These are phyloP conservation scores for Cicer chorassanicum DNA, from an alignment of 306 rosid species.

Conservation along the genomic window DNA sequence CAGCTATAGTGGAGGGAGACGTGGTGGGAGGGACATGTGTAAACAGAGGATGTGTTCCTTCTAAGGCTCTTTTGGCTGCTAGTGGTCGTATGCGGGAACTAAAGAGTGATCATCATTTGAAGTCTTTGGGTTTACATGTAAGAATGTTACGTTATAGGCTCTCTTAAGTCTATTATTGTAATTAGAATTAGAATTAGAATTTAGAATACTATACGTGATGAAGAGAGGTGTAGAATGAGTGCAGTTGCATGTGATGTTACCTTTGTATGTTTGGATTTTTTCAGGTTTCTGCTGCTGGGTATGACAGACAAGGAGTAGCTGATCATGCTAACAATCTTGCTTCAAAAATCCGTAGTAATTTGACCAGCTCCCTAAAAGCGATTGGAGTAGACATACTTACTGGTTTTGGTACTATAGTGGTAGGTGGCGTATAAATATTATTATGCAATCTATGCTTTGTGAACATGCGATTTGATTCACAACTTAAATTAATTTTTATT, in stretches of 20 bases:
- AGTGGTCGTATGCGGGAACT: slow-evolving; percentile 98
- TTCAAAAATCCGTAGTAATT: slow-evolving; percentile 78
- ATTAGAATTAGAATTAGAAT: not conserved
- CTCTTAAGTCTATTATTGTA: not conserved
- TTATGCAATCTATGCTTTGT: not conserved
- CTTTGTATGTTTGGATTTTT: slow-evolving; percentile 31
- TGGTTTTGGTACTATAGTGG: slow-evolving; percentile 87
- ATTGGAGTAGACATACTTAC: slow-evolving; percentile 95
- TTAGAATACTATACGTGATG: not conserved
- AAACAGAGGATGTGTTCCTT: slow-evolving; percentile 98
- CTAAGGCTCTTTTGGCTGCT: slow-evolving; percentile 96
- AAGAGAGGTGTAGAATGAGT: slow-evolving; percentile 8
- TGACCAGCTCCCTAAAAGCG: slow-evolving; percentile 94
- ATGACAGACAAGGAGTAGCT: slow-evolving; percentile 97
- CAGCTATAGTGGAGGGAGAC: slow-evolving; percentile 92
- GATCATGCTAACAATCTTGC: slow-evolving; percentile 99
- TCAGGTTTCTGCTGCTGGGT: slow-evolving; percentile 86
- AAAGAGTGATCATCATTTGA: slow-evolving; percentile 84
- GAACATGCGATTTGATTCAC: not conserved
- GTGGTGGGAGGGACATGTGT: slow-evolving; percentile 98
- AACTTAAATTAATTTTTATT: not conserved
- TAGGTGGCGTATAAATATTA: slow-evolving; percentile 47
- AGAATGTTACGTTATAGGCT: slow-evolving; percentile 28
- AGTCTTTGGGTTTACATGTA: slow-evolving; percentile 94
- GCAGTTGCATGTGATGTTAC: not conserved